phyloP scores from a whole-genome alignment of 2,329 filamentous ascomycete species.

The Diaporthe citri region DNA sequence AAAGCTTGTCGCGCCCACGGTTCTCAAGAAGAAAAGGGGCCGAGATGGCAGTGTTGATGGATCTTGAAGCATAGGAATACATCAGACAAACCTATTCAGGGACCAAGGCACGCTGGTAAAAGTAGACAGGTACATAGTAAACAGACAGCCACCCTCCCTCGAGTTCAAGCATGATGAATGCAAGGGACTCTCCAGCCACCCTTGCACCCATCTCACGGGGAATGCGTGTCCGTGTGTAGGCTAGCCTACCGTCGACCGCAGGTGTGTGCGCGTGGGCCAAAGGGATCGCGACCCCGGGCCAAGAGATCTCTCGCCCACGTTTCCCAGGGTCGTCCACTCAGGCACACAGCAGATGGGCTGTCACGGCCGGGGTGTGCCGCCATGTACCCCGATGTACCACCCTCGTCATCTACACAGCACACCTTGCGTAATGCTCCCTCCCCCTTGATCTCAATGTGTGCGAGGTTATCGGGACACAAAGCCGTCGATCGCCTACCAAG shows the following conservation, averaged over 20 bases:
- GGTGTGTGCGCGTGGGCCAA: slow-evolving; percentile 10
- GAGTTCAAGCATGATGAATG: neutral
- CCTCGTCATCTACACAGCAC: slow-evolving; percentile 12
- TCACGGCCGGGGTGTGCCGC: neutral
- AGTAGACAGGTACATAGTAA: neutral
- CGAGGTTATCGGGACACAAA: slow-evolving; percentile 8
- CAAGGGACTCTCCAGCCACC: slow-evolving; percentile 9
- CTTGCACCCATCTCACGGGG: slow-evolving; percentile 1
- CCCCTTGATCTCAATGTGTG: slow-evolving; percentile 24
- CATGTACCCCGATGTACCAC: slow-evolving; percentile 7
- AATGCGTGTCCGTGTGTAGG: neutral
- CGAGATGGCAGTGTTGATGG: neutral
- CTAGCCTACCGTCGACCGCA: neutral
- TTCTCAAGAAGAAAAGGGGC: neutral
- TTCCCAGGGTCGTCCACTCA: slow-evolving; percentile 14
- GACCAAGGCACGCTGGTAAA: neutral
- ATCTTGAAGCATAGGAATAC: neutral
- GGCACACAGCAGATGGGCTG: neutral
- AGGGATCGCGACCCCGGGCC: slow-evolving; percentile 16
- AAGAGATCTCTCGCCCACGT: slow-evolving; percentile 26
- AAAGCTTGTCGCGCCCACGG: neutral
- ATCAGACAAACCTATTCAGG: neutral
- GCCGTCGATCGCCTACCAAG: slow-evolving; percentile 11
- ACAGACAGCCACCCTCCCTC: neutral
- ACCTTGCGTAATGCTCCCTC: slow-evolving; percentile 18